Evolutionary conservation across 345 rosid genomes (phyloP), one percentile per base, ranked within the genome.

Genomic region (Tarenaya hassleriana): DNA sequence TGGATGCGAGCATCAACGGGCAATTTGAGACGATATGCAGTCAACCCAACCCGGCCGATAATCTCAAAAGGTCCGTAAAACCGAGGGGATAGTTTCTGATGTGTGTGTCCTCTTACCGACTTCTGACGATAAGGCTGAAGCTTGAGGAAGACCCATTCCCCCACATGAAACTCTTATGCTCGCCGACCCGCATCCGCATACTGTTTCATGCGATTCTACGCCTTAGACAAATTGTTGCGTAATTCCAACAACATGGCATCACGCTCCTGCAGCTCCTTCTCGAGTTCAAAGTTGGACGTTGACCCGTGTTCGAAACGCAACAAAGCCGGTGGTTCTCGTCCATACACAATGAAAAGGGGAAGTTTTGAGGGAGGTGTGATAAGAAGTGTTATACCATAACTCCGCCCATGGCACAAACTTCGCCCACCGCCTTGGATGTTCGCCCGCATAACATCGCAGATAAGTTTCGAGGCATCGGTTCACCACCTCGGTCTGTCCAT

Each of bases 1-100:
- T 47, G 52, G 0, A 48, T 10, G 4, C 1, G 1, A 2, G 37
- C 7, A 0, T 10, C 10, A 0, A 1, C 0, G 0, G 38, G 52
- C 0, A 47, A 5, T 0, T 29, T 8, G 0, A 47, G 3, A 1
- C 31, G 27, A 0, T 49, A 49, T 0, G 54, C 41, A 0, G 17
- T 38, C 1, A 0, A 10, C 0, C 0, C 21, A 15, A 31, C 13
- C 8, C 0, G 35, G 7, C 32, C 52, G 0, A 31, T 0, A 0
- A 50, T 3, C 3, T 34, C 17, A 1, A 31, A 50, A 0, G 41
- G 54, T 0, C 41, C 41, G 7, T 1, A 50, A 0, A 15, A 50
- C 1, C 34, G 32, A 0, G 41, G 54, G 0, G 39, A 4, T 0
- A 34, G 3, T 1, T 50, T 50, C 3, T 50, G 40, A 0, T n/a